Base-by-base conservation (phyloP, 768 basidiomycete species). In the Lactarius hatsudake region DNA sequence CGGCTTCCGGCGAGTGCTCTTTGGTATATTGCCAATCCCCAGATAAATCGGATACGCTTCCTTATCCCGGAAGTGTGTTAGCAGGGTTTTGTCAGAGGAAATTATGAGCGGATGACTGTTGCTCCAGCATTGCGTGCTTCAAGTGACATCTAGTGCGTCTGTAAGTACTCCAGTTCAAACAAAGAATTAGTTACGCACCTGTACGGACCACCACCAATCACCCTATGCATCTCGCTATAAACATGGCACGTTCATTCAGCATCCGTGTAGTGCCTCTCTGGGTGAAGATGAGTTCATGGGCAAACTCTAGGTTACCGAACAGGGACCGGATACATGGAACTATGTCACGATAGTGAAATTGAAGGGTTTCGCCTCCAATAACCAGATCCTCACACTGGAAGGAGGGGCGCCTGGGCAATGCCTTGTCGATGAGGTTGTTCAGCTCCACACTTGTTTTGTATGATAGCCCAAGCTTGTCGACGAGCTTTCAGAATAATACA, bases 1-100 rank as follows among this genome's bases (percentile, higher is more conserved):
- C 4, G 45, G 45, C 10, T 48, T 48, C 2, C 10, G n/a, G n/a
- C n/a, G 10, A 12, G n/a, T n/a, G 9, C 9, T 72, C 70, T 61
- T 72, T 53, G 20, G 73, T 70, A 56, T 38, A 20, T 71, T 71
- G 20, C 71, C 65, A 20, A 71, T 65, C 1, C 65, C 67, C 1
- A 72, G 2, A 34, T 70, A 72, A 0, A 72, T 55, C 9, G 71
- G 69, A 58, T 72, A 72, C 3, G 69, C 71, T 0, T 32, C 20
- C 15, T 72, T 72, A 32, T 51, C 53, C 0, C 62, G 17, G 28
- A 72, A 72, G 1, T 62, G 13, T 0, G 68, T 65, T 9, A 48
- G 45, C 10, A 10, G 20, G 0, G 45, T 48, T 12, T 48, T 48
- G 45, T 48, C n/a, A 4, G 45, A n/a, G 45, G 45, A 48, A 5